Evolutionary conservation across 2,329 filamentous ascomycete species (phyloP).

Genomic region (Exophiala bonariae): DNA sequence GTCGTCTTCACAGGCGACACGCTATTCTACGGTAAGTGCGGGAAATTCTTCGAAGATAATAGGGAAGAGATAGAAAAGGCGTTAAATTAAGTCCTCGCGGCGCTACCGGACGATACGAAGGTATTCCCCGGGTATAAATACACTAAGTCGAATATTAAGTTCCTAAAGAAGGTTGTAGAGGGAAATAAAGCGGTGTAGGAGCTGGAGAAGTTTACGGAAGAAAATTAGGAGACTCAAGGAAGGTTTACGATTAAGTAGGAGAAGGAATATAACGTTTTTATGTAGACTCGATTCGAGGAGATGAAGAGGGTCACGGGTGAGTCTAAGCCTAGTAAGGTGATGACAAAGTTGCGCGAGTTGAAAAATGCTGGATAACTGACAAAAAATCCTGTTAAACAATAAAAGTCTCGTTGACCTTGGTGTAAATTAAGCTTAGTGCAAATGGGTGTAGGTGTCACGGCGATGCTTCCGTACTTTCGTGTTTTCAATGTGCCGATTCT

Average conservation of each 20-base stretch:
- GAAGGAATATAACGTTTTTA: conserved; percentile 94
- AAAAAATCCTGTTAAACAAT: too few relatives aligned
- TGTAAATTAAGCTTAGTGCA: too few relatives aligned
- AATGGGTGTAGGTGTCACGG: too few relatives aligned
- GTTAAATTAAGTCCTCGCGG: conserved; percentile 78
- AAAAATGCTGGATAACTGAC: conserved; percentile 57
- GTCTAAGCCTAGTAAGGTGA: conserved; percentile 77
- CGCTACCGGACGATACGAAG: conserved; percentile 83
- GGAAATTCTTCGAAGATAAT: conserved; percentile 94
- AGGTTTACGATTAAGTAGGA: conserved; percentile 97
- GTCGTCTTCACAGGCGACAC: conserved; percentile 96
- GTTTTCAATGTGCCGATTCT: too few relatives aligned
- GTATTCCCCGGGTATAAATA: conserved; percentile 98
- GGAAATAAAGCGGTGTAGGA: conserved; percentile 67
- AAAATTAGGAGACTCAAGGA: conserved; percentile 85
- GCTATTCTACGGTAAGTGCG: conserved; percentile 91
- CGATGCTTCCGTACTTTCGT: too few relatives aligned
- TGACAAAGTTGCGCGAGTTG: conserved; percentile 82
- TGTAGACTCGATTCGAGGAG: conserved; percentile 76
- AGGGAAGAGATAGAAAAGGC: conserved; percentile 90
- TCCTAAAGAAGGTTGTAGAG: conserved; percentile 46
- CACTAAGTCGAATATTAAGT: conserved; percentile 92
- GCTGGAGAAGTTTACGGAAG: conserved; percentile 72
- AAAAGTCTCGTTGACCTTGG: too few relatives aligned
- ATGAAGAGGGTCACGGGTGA: conserved; percentile 83